Base-by-base conservation (phyloP, 768 basidiomycete genomes). In the Lepiota brunneoincarnata region DNA sequence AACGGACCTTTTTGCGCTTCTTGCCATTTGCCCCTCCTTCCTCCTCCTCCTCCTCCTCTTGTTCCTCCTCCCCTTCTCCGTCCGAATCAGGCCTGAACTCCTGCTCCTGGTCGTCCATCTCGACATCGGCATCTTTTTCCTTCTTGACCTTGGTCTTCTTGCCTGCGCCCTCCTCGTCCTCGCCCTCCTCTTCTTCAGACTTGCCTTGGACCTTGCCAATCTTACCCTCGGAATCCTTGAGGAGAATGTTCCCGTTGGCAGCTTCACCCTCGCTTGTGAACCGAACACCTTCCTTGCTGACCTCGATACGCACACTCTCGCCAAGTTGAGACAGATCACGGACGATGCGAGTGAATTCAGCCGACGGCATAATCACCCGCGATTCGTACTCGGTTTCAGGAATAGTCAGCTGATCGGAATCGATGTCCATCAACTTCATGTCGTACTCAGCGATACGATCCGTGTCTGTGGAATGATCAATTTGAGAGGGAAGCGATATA, bases 361-460 rank as follows among this genome's bases (percentile, higher is more conserved):
- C 55, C 0, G 93, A 82, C 6, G 90, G 81, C 83, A 99, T 86
- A 17, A 86, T 86, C 44, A 98, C 86, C 52, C 89, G 87, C 2
- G 93, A 92, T 63, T 98, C 96, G 70, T 98, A 99, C 46, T 95
- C 89, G 2, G 97, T 99, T 59, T 98, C 95, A 14, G 97, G 97
- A 64, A 98, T 98, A 44, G 89, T 88, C 48, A 98, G 87, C 41
- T 84, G 86, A 72, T 99, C 97, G 20, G 91, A 77, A 69, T 99
- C 96, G 65, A 99, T 99, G 64, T 98, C 96, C 96, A 99, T 98
- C 49, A 98, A 84, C 70, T 98, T 98, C 89, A 99, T 92, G 62
- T 97, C 94, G 73, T 99, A 99, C 67, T 98, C 93, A 21, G 94
- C 93, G 49, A 98, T 87, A 58, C 97, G 86, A 69, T 97, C 96